These are phyloP conservation scores for Brassica juncea DNA, from an alignment of 345 rosid genomes.

Conservation along the genomic window DNA sequence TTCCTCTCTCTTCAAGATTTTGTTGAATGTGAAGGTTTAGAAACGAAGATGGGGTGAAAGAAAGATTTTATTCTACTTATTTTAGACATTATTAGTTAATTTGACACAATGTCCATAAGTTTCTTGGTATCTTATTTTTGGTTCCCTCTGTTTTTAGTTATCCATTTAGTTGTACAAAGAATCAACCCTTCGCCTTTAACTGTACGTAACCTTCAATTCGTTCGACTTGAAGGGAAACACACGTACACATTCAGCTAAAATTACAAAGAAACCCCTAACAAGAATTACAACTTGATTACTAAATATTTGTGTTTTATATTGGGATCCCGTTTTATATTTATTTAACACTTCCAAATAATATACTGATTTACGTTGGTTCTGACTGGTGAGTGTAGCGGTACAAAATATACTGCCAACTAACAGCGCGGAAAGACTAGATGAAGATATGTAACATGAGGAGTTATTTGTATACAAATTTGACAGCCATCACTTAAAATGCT, in stretches of 20 bases:
- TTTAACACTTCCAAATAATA: not conserved
- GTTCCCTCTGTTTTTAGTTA: not conserved
- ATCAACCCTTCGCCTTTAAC: not conserved
- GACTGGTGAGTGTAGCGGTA: not conserved
- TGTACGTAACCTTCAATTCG: constrained; percentile 8
- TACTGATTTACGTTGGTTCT: not conserved
- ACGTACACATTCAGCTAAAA: not conserved
- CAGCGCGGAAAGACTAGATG: not conserved
- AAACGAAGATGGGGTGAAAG: constrained; percentile 4
- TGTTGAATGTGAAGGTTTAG: constrained; percentile 13
- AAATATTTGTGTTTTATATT: not conserved
- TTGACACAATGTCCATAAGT: not conserved
- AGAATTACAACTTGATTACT: not conserved
- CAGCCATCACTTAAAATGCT: not conserved
- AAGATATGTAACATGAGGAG: no score
- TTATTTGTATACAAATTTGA: not conserved
- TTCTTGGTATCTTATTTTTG: not conserved
- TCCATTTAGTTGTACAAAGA: constrained; percentile 12
- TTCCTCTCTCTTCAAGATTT: not conserved
- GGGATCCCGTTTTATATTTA: no score
- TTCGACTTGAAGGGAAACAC: not conserved
- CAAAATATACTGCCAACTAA: not conserved
- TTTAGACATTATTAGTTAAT: not conserved
- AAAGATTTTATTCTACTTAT: not conserved
- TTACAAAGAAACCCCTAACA: not conserved